phyloP scores from a whole-genome alignment of 331 rosid genomes.

The Spiraea crenata region DNA sequence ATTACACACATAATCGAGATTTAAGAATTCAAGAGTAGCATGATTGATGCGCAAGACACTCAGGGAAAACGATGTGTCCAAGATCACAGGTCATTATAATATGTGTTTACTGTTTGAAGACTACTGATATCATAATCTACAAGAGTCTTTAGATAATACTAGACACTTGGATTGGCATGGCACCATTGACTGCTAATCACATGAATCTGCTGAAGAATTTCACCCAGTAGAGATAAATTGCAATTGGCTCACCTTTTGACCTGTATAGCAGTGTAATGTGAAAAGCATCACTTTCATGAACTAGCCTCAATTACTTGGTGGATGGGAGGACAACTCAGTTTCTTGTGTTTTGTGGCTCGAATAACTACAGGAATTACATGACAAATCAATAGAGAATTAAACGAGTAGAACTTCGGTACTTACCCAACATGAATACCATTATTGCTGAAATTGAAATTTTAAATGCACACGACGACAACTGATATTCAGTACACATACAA shows the following conservation, averaged over 20 bases:
- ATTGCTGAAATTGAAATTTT: no score
- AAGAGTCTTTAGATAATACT: not conserved
- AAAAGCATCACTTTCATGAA: not conserved
- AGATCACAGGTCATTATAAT: conserved; percentile 15
- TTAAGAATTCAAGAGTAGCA: not conserved
- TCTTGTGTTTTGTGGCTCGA: not conserved
- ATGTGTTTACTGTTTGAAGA: not conserved
- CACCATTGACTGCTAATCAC: conserved; percentile 3
- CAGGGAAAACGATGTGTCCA: conserved; percentile 17
- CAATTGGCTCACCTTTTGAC: not conserved
- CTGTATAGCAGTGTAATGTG: not conserved
- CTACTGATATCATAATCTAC: not conserved
- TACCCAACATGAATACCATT: no score
- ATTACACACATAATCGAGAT: not conserved
- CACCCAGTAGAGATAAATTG: no score
- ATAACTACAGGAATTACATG: not conserved
- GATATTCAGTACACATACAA: not conserved
- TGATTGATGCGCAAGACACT: conserved; percentile 7
- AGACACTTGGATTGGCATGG: not conserved
- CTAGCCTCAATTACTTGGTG: not conserved
- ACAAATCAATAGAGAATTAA: no score
- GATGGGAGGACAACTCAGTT: not conserved
- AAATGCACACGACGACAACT: no score
- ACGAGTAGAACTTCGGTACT: no score
- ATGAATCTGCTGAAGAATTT: no score